A percentile compares a stretch with the other conserved stretches of the same genome.
These are phyloP conservation scores for Vararia minispora DNA, from an alignment of 768 basidiomycete species.

Conservation along the genomic window DNA sequence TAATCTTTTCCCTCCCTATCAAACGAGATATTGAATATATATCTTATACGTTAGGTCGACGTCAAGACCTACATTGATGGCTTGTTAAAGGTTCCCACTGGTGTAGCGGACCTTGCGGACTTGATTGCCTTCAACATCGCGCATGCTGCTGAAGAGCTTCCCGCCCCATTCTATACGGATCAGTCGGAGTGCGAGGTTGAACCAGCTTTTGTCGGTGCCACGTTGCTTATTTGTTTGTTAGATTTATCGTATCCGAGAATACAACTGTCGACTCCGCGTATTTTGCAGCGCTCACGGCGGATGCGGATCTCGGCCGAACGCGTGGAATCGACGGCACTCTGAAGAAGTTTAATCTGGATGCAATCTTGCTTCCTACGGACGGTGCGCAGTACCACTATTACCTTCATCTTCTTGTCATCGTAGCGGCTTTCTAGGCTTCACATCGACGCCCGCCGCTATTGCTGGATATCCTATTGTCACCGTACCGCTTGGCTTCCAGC, in stretches of 20 bases:
- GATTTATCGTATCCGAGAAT: conserved; percentile 20
- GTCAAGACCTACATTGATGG: conserved; percentile 36
- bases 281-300: conserved; percentile 20
- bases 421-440: conserved; percentile 7
- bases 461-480: conserved; percentile 17
- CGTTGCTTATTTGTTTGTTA: conserved; percentile 3
- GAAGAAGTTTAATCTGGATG: conserved; percentile 21
- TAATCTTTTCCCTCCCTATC: conserved; percentile 11
- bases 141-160: conserved; percentile 38
- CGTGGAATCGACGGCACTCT: conserved; percentile 25
- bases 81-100: conserved; percentile 42
- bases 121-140: conserved; percentile 48
- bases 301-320: conserved; percentile 22
- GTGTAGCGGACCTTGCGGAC: conserved; percentile 44
- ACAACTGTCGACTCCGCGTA: conserved; percentile 19
- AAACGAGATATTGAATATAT: background rate
- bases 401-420: background rate
- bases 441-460: conserved; percentile 10
- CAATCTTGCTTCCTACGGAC: conserved; percentile 22
- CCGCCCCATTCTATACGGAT: conserved; percentile 23
- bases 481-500: conserved; percentile 18
- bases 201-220: background rate
- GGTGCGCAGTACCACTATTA: conserved; percentile 15
- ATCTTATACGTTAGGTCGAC: conserved; percentile 32
- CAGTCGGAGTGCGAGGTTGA: conserved; percentile 23